A percentile compares a stretch with the other conserved stretches of the same genome.
These are phyloP conservation scores for Crepidotus sp. DNA, from an alignment of 1,284 basidiomycete species.

Conservation along the genomic window DNA sequence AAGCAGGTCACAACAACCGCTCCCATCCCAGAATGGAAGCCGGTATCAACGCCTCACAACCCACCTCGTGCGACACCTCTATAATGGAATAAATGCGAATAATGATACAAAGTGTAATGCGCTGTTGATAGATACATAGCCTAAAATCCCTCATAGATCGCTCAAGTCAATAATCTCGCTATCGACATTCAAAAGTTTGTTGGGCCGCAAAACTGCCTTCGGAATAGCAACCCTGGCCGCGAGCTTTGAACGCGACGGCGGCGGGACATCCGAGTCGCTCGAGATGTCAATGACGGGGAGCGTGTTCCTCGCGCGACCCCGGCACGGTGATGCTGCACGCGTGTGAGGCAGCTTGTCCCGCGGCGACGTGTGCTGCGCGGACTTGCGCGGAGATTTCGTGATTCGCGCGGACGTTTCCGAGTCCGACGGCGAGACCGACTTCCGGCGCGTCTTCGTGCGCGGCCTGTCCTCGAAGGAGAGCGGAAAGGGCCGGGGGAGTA, in stretches of 20 bases:
- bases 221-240: slow-evolving; percentile 6
- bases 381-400: slow-evolving; percentile 23
- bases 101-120: slow-evolving; percentile 1
- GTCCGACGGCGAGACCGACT: slow-evolving; percentile 6
- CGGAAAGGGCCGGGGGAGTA: slow-evolving; percentile 10
- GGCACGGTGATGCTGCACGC: slow-evolving; percentile 13
- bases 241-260: not conserved
- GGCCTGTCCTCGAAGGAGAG: slow-evolving; percentile 6
- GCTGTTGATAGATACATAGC: not conserved
- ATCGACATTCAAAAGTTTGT: slow-evolving; percentile 1
- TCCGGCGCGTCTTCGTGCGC: slow-evolving; percentile 1
- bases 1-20: not conserved
- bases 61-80: too few relatives aligned
- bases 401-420: slow-evolving; percentile 11
- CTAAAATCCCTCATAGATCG: slow-evolving; percentile 5
- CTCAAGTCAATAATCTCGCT: slow-evolving; percentile 25
- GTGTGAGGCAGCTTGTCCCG: not conserved
- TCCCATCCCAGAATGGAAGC: not conserved
- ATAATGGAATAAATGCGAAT: too few relatives aligned
- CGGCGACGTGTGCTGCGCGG: slow-evolving; percentile 20
- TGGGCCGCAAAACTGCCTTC: slow-evolving; percentile 2
- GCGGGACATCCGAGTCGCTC: slow-evolving; percentile 23
- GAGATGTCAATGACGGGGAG: slow-evolving; percentile 23
- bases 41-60: too few relatives aligned
- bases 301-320: not conserved